These are phyloP conservation scores for Obba rivulosa DNA, from an alignment of 768 basidiomycete species.

Conservation along the genomic window DNA sequence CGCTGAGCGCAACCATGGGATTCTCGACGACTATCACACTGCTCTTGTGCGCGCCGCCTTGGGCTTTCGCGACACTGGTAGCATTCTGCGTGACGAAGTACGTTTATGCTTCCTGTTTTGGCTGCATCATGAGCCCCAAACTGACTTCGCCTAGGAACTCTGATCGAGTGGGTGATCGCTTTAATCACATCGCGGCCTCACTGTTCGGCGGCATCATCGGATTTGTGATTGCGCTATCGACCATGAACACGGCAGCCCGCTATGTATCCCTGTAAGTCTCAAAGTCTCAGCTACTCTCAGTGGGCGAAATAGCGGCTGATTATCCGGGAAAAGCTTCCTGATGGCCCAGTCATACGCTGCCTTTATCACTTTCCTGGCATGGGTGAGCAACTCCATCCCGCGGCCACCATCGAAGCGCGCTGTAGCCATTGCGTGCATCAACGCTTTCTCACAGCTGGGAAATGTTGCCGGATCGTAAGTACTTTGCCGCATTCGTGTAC, in stretches of 20 bases:
- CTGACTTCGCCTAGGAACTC: conserved; percentile 49
- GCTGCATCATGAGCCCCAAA: neutral
- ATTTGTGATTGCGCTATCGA: conserved; percentile 59
- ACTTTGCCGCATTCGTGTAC: neutral
- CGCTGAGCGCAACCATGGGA: conserved; percentile 68
- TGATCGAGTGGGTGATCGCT: conserved; percentile 67
- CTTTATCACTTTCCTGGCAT: conserved; percentile 57
- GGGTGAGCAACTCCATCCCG: conserved; percentile 58
- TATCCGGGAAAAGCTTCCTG: conserved; percentile 46
- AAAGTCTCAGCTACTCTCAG: neutral
- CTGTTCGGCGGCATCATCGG: conserved; percentile 63
- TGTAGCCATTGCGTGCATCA: conserved; percentile 76
- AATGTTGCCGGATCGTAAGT: conserved; percentile 69
- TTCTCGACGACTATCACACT: conserved; percentile 57
- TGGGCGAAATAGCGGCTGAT: neutral
- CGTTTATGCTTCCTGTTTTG: neutral
- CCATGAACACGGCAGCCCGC: conserved; percentile 55
- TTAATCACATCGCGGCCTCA: conserved; percentile 53
- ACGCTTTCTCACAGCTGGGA: conserved; percentile 75
- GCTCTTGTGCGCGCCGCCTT: conserved; percentile 76
- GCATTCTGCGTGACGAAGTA: conserved; percentile 51
- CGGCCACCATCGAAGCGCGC: conserved; percentile 80
- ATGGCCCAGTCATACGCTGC: conserved; percentile 74
- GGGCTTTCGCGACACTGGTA: conserved; percentile 53
- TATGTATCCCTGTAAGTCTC: conserved; percentile 58